Base-by-base conservation (phyloP, 2,329 filamentous ascomycete genomes). In the Dactylellina sp. region DNA sequence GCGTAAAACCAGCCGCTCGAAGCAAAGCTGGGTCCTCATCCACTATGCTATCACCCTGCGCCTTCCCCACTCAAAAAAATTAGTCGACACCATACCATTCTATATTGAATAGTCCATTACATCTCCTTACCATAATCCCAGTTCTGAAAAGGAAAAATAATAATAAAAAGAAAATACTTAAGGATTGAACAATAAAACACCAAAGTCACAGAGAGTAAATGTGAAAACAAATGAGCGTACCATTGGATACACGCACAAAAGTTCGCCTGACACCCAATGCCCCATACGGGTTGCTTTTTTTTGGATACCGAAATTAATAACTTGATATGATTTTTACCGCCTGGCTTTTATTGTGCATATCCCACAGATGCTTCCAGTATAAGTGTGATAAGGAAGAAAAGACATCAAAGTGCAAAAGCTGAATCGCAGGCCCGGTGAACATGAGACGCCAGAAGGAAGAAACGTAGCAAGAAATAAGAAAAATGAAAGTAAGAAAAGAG, bases 211-310 rank as follows among this genome's bases (percentile, higher is more conserved):
- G 18, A 20, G 20, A 52, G 24, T 7, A 60, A 39, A 50, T 50
- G 14, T 37, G 20, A 35, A 18, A 46, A 59, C 24, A 25, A 46
- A 35, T n/a, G 18, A 25, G 32, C 39, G 18, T 16, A 32, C 50
- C 44, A 71, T 57, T 59, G 44, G 24, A 60, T 46, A 72, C 44
- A 60, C 53, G 52, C 39, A 65, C 66, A 60, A 53, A 53, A 59
- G 53, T 52, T 72, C 55, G 52, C 52, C 42, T 59, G 64, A 53
- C 60, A 60, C 66, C 52, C 32, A 53, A 44, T 32, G 49, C n/a
- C 39, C 46, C 18, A 55, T 22, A 68, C 9, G 28, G 28, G n/a
- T n/a, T n/a, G 28, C 28, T 32, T 32, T 32, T 4, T 9, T 32
- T 32, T 32, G 28, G 28, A 32, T 32, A 32, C 28, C 4, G 28